These are phyloP conservation scores for Xylaria intraflava DNA, from an alignment of 495 filamentous ascomycete genomes.

Conservation along the genomic window DNA sequence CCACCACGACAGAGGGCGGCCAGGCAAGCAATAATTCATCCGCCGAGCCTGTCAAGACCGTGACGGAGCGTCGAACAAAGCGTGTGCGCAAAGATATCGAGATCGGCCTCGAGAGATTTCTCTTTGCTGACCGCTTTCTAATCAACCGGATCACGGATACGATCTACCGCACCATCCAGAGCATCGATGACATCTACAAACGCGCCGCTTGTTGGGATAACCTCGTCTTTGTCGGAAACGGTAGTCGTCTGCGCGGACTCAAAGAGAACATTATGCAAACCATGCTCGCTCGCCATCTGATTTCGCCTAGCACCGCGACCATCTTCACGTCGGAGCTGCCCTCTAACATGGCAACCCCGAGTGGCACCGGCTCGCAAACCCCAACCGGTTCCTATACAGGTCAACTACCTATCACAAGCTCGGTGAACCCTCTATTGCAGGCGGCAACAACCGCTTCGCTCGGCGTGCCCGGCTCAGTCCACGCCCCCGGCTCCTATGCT, in stretches of 20 bases:
- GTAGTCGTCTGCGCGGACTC: conserved; percentile 75
- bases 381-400: conserved; percentile 61
- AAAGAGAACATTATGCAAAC: conserved; percentile 78
- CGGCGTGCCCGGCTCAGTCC: conserved; percentile 40
- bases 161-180: conserved; percentile 72
- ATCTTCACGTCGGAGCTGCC: conserved; percentile 97
- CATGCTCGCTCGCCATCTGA: conserved; percentile 72
- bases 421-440: conserved; percentile 85
- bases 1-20: conserved; percentile 13
- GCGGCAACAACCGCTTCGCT: conserved; percentile 75
- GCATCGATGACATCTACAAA: conserved; percentile 70
- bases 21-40: conserved; percentile 9
- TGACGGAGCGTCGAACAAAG: conserved; percentile 34
- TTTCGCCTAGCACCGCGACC: conserved; percentile 82
- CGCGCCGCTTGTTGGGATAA: conserved; percentile 85
- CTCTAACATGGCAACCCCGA: conserved; percentile 80
- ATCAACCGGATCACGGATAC: conserved; percentile 74
- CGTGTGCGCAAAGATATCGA: conserved; percentile 66
- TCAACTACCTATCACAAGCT: conserved; percentile 41
- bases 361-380: conserved; percentile 86
- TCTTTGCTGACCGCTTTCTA: conserved; percentile 64
- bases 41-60: conserved; percentile 10
- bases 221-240: conserved; percentile 81
- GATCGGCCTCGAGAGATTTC: conserved; percentile 82
- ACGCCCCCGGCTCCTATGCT: conserved; percentile 30